Percentiles rank a stretch among this genome's conserved stretches.
Conservation (phyloP, 2,329 filamentous ascomycete species). For the Alternaria alternata region DNA sequence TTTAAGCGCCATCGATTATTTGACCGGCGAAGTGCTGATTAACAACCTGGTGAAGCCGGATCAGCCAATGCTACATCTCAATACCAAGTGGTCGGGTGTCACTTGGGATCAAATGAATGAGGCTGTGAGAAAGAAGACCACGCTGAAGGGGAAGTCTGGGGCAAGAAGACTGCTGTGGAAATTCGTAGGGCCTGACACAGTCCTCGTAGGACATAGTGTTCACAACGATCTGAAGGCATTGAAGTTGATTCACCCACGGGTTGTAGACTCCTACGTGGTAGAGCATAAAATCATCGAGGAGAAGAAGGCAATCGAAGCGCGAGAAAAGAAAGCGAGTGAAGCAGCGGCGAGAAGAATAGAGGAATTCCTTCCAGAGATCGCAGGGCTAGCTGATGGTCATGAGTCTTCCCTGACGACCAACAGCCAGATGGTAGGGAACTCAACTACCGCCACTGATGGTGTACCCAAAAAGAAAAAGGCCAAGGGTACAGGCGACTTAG, state of each 20-base stretch:
- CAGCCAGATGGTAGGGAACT: neutral
- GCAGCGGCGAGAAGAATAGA: neutral
- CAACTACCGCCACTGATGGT: neutral
- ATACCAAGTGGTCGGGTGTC: conserved; percentile 62
- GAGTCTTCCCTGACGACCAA: neutral
- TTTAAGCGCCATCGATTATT: conserved; percentile 60
- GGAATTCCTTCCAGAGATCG: neutral
- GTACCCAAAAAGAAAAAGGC: conserved; percentile 8
- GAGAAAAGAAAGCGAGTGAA: neutral
- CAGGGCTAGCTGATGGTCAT: neutral
- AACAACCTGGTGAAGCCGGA: conserved; percentile 61
- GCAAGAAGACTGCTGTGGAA: conserved; percentile 56
- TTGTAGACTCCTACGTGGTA: conserved; percentile 57
- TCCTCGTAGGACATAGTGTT: conserved; percentile 60
- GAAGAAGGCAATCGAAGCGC: conserved; percentile 15
- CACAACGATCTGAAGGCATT: conserved; percentile 56
- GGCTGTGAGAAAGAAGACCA: conserved; percentile 43
- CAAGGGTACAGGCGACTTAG: conserved; percentile 16
- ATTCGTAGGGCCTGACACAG: conserved; percentile 57
- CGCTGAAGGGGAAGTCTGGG: conserved; percentile 53
- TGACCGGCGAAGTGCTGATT: conserved; percentile 58
- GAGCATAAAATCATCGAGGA: conserved; percentile 12
- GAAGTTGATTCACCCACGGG: conserved; percentile 57
- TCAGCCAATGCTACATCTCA: conserved; percentile 58
- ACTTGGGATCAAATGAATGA: conserved; percentile 50